These are phyloP conservation scores for Kodamaea anthophila DNA, from an alignment of 1,139 yeast genomes.

Conservation along the genomic window DNA sequence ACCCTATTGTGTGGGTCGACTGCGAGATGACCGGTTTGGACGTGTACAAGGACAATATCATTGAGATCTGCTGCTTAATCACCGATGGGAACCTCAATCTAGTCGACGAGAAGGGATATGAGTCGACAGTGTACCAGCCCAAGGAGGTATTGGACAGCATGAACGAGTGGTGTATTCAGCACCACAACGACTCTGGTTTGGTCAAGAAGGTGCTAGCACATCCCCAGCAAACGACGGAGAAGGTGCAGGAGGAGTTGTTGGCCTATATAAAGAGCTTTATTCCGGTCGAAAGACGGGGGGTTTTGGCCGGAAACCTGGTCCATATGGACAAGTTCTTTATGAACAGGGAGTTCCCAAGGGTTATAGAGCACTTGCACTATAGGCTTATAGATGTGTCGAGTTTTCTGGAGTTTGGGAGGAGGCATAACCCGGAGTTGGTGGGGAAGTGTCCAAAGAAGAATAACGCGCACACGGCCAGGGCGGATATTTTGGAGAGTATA, in stretches of 20 bases:
- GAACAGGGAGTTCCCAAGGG: slow-evolving; percentile 74
- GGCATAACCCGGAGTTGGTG: slow-evolving; percentile 68
- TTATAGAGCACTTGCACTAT: slow-evolving; percentile 69
- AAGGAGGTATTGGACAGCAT: slow-evolving; percentile 58
- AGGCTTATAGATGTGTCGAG: slow-evolving; percentile 86
- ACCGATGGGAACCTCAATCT: slow-evolving; percentile 76
- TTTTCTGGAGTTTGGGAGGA: slow-evolving; percentile 67
- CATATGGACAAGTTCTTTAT: slow-evolving; percentile 89
- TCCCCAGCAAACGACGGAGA: slow-evolving; percentile 42
- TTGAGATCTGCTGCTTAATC: slow-evolving; percentile 85
- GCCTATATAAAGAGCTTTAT: slow-evolving; percentile 54
- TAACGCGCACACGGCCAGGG: slow-evolving; percentile 74
- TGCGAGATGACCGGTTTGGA: slow-evolving; percentile 89
- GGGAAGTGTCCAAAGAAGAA: slow-evolving; percentile 55
- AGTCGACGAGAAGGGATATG: slow-evolving; percentile 66
- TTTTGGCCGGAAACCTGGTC: slow-evolving; percentile 86
- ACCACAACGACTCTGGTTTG: slow-evolving; percentile 76
- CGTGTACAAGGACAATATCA: slow-evolving; percentile 62
- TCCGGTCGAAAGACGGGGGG: slow-evolving; percentile 48
- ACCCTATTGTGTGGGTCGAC: slow-evolving; percentile 72
- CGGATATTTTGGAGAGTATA: slow-evolving; percentile 87
- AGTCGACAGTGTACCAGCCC: slow-evolving; percentile 72
- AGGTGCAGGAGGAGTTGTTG: slow-evolving; percentile 61
- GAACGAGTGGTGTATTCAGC: slow-evolving; percentile 82
- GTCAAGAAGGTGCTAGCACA: slow-evolving; percentile 61